Evolutionary conservation across 2,329 filamentous ascomycete species (phyloP), one percentile per base, ranked within the genome.

Genomic region (Calonectria pauciramosa): DNA sequence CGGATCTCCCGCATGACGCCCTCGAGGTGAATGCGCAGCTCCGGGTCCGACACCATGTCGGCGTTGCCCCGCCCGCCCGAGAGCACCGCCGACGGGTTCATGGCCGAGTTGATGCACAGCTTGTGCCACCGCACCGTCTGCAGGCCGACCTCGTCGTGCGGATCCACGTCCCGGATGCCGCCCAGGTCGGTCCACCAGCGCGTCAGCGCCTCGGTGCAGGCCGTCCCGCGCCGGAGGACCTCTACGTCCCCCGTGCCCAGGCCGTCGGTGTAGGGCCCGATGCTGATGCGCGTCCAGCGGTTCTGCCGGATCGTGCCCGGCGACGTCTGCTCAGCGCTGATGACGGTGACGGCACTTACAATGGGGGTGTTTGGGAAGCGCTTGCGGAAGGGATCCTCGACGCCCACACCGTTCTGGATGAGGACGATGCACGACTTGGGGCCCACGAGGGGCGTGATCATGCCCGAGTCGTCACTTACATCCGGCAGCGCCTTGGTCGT

Each of bases 51-150:
- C 7, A 91, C 88, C 91, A 95, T 94, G 75, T 90, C 89, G 59
- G 91, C 89, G 81, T 95, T 95, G 68, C 91, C 89, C 2, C 89
- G 86, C 1, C 93, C 92, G 16, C 92, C 91, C 1, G 90, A 91
- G 0, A 95, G 88, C 10, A 95, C 93, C 2, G 93, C 91, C 0
- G 91, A 93, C 0, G 93, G 93, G 84, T 95, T 95, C 89, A 95
- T 94, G 67, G 92, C 91, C 0, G 93, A 92, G 83, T 95, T 95
- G 86, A 95, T 94, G 79, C 92, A 93, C 75, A 95, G 90, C 84
- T 95, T 95, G 84, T 95, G 93, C 93, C 93, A 95, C 30, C 93
- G 88, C 23, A 95, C 90, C 52, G 91, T 89, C 84, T 95, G 94
- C 59, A 95, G 86, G 74, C 91, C 93, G 38, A 91, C 86, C 82